Evolutionary conservation across 176 grass and related monocot genomes (phyloP).

Genomic region (Rhynchospora tenuis): DNA sequence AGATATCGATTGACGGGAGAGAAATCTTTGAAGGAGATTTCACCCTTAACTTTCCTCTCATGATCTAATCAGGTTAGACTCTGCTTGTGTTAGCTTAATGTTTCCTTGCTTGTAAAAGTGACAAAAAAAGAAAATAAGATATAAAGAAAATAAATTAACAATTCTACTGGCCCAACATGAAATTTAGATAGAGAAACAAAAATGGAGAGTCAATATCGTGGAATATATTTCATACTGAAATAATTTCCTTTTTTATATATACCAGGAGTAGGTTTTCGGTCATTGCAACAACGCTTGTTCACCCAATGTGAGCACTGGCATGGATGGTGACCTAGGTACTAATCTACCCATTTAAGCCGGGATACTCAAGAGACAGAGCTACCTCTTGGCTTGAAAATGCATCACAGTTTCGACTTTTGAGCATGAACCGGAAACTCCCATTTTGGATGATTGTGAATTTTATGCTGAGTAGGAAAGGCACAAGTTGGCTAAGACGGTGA

Average conservation of each 20-base stretch:
- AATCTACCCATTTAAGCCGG: no score
- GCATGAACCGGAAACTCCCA: neutral
- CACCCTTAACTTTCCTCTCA: neutral
- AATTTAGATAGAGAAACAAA: neutral
- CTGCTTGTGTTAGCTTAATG: neutral
- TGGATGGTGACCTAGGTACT: no score
- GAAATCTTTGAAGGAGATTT: neutral
- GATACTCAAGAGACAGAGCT: no score
- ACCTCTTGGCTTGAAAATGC: no score
- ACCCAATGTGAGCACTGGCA: no score
- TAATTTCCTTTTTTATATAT: no score
- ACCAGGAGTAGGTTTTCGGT: no score
- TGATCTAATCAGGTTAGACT: neutral
- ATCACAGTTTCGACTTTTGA: no score
- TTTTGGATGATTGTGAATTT: conserved; percentile 26
- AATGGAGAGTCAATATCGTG: no score
- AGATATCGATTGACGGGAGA: neutral
- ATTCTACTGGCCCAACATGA: neutral
- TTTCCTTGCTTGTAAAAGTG: neutral
- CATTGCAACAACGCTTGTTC: no score
- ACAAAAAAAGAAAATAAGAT: neutral
- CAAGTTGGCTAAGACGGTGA: neutral
- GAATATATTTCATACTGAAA: no score
- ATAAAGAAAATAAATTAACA: neutral
- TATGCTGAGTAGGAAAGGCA: conserved; percentile 16